Conservation (phyloP, 148 eudicot species). For the Tetragonia tetragonoides region DNA sequence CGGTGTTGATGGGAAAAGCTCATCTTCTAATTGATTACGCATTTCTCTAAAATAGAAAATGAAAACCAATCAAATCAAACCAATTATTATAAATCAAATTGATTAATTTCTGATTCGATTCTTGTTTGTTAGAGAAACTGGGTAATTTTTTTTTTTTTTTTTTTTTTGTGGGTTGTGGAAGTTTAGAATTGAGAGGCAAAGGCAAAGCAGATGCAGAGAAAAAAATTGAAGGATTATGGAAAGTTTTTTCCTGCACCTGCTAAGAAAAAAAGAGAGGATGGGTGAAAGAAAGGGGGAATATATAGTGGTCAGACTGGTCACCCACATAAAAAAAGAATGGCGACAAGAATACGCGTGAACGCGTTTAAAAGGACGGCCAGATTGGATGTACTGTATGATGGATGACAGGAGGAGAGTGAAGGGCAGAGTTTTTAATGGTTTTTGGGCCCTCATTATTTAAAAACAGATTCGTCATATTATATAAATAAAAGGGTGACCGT, state of each 20-base stretch:
- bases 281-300: slow-evolving; percentile 14
- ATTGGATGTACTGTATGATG: slow-evolving; percentile 8
- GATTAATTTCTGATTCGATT: not conserved
- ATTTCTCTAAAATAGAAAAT: too few species aligned
- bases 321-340: not conserved
- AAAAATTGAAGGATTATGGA: not conserved
- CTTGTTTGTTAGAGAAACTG: too few species aligned
- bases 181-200: not conserved
- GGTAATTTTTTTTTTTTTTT: not conserved
- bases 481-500: too few species aligned
- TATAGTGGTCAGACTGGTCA: slow-evolving; percentile 24
- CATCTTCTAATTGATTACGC: slow-evolving; percentile 43
- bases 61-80: too few species aligned
- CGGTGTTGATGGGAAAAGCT: slow-evolving; percentile 65
- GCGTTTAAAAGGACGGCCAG: slow-evolving; percentile 23
- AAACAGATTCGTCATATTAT: too few species aligned
- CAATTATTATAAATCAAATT: slow-evolving; percentile 20
- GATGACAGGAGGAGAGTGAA: not conserved
- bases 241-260: slow-evolving; percentile 30
- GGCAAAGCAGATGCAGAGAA: slow-evolving; percentile 25
- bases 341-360: slow-evolving; percentile 27
- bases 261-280: slow-evolving; percentile 9
- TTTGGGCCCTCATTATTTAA: not conserved
- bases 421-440: not conserved
- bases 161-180: not conserved